A percentile compares a stretch with the other conserved stretches of the same genome.
Evolutionary conservation across 139 green algal species (phyloP).

Genomic region (Ettlia oleoabundans): DNA sequence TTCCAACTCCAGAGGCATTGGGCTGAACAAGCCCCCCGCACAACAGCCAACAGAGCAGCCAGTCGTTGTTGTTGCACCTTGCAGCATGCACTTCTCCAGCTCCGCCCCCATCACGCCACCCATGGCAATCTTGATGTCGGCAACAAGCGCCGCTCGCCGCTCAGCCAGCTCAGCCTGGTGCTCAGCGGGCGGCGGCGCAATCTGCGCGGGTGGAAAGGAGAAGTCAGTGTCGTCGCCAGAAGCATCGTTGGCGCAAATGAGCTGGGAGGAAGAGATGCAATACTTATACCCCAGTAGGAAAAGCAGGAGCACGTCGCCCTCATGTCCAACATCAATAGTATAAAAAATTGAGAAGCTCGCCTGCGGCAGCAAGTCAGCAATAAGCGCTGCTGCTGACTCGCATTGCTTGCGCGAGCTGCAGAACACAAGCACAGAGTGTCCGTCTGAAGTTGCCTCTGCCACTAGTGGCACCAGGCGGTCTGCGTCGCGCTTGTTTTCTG

Average conservation of each 20-base stretch:
- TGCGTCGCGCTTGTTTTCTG: constrained; percentile 44
- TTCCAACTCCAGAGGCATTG: too few species aligned
- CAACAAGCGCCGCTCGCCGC: constrained; percentile 23
- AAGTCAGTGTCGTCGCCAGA: neutral
- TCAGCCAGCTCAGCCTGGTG: constrained; percentile 2
- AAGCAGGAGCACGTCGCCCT: too few species aligned
- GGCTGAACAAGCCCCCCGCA: too few species aligned
- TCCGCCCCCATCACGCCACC: constrained; percentile 26
- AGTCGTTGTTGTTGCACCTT: too few species aligned
- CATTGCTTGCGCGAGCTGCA: constrained; percentile 40
- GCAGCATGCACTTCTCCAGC: constrained; percentile 44
- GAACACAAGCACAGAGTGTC: constrained; percentile 70
- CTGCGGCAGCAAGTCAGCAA: constrained; percentile 45
- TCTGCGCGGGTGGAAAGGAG: neutral
- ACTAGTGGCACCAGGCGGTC: constrained; percentile 63
- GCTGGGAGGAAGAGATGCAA: too few species aligned
- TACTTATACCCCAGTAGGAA: too few species aligned
- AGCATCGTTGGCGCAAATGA: neutral
- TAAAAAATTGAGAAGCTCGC: constrained; percentile 17
- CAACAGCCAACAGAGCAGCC: too few species aligned
- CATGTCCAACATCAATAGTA: too few species aligned
- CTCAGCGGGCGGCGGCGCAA: neutral
- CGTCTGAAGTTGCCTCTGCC: constrained; percentile 51
- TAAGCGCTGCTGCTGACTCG: constrained; percentile 38
- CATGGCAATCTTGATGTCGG: constrained; percentile 45